Base-by-base conservation (phyloP, 331 rosid genomes). In the Malus hybrid region DNA sequence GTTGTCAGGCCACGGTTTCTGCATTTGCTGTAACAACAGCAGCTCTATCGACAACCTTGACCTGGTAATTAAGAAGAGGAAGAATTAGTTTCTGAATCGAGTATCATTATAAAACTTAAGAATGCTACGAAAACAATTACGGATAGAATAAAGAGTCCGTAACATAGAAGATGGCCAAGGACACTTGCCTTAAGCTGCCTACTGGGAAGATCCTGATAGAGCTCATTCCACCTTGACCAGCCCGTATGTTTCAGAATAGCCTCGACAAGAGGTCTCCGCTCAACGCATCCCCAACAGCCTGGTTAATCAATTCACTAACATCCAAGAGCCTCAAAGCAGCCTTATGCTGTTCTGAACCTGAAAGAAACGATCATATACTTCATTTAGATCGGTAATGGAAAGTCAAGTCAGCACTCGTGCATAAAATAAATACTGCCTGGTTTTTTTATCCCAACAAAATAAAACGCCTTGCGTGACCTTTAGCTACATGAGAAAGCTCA, bases 261-360 rank as follows among this genome's bases (percentile, higher is more conserved):
- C 90, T 92, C 97, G 74, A 92, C 87, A 94, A 78, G 42, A 94
- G 93, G 85, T 90, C 72, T 79, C 89, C 97, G 68, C 96, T 90
- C 82, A 95, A 77, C 65, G 97, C 97, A 86, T 94, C 99, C 76
- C 97, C 98, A 65, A 89, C 89, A 33, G 97, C 96, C 87, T 89
- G 97, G 86, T 95, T 95, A 85, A 95, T 92, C 84, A 95, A 80
- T 78, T 78, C 85, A 81, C 88, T 89, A 70, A 84, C 86, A 3
- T 92, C 97, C 84, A 85, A 84, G 48, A 95, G 76, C 83, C 97
- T 87, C 82, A 82, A 76, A 77, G 89, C 92, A 28, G 97, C 99
- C 83, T 85, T 90, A 69, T 85, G 86, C 67, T 70, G 84, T 79
- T 92, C 97, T 29, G 89, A 83, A 76, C 76, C 97, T 87, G 83